phyloP scores from a whole-genome alignment of 2,329 filamentous ascomycete genomes.

The Ophiostoma populinum region DNA sequence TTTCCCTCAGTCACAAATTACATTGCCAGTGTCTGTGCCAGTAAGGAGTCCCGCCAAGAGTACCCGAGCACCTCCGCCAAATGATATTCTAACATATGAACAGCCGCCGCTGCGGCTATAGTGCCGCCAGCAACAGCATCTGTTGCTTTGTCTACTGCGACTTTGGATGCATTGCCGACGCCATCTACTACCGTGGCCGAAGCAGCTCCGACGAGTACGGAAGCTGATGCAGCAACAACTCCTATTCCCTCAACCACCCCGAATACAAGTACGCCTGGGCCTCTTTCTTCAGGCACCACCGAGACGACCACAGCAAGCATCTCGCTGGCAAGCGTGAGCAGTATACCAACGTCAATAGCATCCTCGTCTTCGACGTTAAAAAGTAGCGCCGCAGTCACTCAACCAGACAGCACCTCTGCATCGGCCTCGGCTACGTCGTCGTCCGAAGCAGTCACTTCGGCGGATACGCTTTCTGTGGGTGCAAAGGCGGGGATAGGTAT shows the following conservation, averaged over 20 bases:
- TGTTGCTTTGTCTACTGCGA: neutral
- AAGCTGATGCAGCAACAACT: no score
- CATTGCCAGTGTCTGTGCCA: conserved; percentile 10
- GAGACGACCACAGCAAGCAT: no score
- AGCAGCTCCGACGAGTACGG: neutral
- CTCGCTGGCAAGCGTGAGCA: no score
- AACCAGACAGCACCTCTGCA: neutral
- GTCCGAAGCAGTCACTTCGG: no score
- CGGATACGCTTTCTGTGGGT: conserved; percentile 6
- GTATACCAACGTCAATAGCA: neutral
- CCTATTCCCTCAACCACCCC: neutral
- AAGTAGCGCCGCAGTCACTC: no score
- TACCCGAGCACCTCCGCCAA: neutral
- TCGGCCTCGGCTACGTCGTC: no score
- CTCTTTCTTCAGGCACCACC: no score
- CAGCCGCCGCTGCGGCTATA: neutral
- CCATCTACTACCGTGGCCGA: conserved; percentile 1
- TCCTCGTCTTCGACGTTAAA: neutral
- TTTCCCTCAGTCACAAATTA: conserved; percentile 9
- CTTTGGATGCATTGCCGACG: neutral
- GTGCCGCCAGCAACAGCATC: conserved; percentile 3
- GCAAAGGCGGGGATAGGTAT: conserved; percentile 13
- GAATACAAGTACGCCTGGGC: neutral
- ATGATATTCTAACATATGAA: no score
- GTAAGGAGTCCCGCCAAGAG: conserved; percentile 5